These are phyloP conservation scores for Escovopsis sp. DNA, from an alignment of 2,329 filamentous ascomycete genomes.

Conservation along the genomic window DNA sequence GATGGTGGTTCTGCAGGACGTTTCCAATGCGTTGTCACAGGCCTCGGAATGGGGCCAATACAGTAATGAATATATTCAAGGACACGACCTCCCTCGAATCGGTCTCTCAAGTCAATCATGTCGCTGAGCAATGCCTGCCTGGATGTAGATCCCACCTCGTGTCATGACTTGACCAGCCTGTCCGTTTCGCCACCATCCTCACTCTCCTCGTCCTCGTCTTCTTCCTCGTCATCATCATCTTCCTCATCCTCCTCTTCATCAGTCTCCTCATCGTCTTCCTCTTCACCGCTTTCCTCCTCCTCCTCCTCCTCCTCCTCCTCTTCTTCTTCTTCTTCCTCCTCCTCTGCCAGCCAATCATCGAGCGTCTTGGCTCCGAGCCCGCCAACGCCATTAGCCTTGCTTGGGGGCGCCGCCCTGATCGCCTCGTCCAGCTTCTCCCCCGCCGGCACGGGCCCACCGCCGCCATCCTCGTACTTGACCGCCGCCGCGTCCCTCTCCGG, in stretches of 20 bases:
- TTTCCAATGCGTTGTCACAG: too few species aligned
- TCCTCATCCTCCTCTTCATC: constrained; percentile 33
- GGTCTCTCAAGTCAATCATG: too few species aligned
- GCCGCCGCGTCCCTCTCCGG: constrained; percentile 24
- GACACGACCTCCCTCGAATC: too few species aligned
- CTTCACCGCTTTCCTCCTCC: constrained; percentile 35
- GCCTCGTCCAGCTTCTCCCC: constrained; percentile 50
- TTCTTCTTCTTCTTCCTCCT: constrained; percentile 41
- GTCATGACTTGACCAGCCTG: constrained; percentile 22
- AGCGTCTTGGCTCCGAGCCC: constrained; percentile 56
- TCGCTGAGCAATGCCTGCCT: too few species aligned
- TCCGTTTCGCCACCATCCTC: constrained; percentile 32
- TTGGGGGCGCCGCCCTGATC: constrained; percentile 18
- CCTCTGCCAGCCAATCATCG: constrained; percentile 83
- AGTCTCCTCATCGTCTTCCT: constrained; percentile 29
- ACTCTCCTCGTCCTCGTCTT: constrained; percentile 30
- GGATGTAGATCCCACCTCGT: too few species aligned
- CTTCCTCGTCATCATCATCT: constrained; percentile 37
- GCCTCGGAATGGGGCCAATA: too few species aligned
- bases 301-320: constrained; percentile 34
- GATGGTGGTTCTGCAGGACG: too few species aligned
- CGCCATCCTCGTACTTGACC: constrained; percentile 15
- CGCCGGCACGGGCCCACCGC: constrained; percentile 32
- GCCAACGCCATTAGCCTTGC: constrained; percentile 39
- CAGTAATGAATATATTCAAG: too few species aligned